Evolutionary conservation across 495 filamentous ascomycete species (phyloP), one percentile per base, ranked within the genome.

Genomic region (Xylaria venustula): DNA sequence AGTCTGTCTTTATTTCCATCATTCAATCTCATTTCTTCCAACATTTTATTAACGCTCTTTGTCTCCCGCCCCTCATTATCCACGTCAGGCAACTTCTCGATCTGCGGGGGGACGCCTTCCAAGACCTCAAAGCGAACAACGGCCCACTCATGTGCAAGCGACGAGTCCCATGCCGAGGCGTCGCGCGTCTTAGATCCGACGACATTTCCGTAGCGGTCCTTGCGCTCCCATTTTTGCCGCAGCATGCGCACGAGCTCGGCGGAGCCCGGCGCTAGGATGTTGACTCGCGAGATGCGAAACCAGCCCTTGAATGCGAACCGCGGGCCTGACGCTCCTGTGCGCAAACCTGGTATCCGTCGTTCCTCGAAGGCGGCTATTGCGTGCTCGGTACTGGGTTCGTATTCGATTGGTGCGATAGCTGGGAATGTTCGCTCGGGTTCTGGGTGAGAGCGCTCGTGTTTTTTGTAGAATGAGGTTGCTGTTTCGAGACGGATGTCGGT

Each of bases 241-340:
- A 62, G 61, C 67, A 71, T 64, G 14, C 62, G 58, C 17, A 62
- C 55, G 23, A 71, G 67, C 61, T 69, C 67, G 11, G 55, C 41
- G 0, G 64, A 65, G 20, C 45, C 50, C 17, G 69, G 69, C 0
- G 63, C 57, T 0, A 71, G 62, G n/a, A 71, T 20, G 34, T 57
- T 64, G 55, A 72, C 26, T 9, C 60, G 63, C n/a, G 40, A 26
- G 23, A 70, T 36, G 15, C 14, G 52, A 59, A 62, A 65, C 69
- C 69, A 72, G 11, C 69, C 69, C 2, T 26, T 48, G 57, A 72
- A 72, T 6, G 41, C 37, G 40, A 68, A 70, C 7, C 22, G 36
- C 0, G 19, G 11, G 9, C 8, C 19, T 26, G 14, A 5, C 19
- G n/a, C n/a, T 12, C 22, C 32, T 1, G 23, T 7, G 15, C 23